Base-by-base conservation (phyloP, 176 grass and related monocot genomes). In the Juncus effusus region DNA sequence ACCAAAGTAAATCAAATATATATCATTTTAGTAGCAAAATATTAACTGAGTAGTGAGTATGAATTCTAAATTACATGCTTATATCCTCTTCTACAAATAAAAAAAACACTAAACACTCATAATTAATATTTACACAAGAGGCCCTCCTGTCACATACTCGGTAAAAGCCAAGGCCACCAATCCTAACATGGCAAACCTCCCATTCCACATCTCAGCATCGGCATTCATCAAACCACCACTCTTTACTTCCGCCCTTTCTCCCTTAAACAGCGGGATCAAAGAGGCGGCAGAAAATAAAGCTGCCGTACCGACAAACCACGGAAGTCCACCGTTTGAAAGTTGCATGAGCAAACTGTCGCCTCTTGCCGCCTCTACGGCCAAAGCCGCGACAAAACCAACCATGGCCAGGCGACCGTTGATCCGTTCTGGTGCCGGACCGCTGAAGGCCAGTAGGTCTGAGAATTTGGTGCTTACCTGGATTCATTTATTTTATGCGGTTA, bases 131-230 rank as follows among this genome's bases (percentile, higher is more conserved):
- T 76, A 65, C 78, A 91, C 42, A 10, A 91, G 47, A 1, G 88
- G 84, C 5, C 73, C 44, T 45, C 88, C 88, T 56, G 81, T 87
- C 38, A 91, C 38, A 84, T 56, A 91, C 80, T 91, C 88, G 3
- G 88, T 91, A 63, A 67, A 54, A 44, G 80, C 84, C 42, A 91
- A 81, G 0, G 84, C 88, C 59, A 87, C 88, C 51, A 91, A 67
- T 0, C 84, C 88, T 42, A 91, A 45, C 88, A 91, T 91, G 65
- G 88, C 88, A 69, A 84, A 63, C 1, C 88, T 74, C 0, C 88
- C 88, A 60, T 91, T 91, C 88, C 88, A 91, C 38, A 91, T 52
- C 88, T 87, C 88, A 3, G 88, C 88, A 37, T 91, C 60, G 28
- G 84, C 78, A 44, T 2, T 82, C 74, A 81, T 74, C 2, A 87